phyloP scores from a whole-genome alignment of 306 rosid species.

The Malus domestica region ASM211411v1 NC_041792.1:3833501-3834000 shows the following conservation, averaged over 20 bases:
- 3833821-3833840: constrained; percentile 22
- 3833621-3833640: constrained; percentile 45
- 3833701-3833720: background rate
- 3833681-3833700: background rate
- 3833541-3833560: constrained; percentile 78
- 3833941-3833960: too few relatives aligned
- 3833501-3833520: constrained; percentile 98
- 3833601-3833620: constrained; percentile 88
- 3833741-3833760: constrained; percentile 18
- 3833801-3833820: constrained; percentile 34
- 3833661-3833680: background rate
- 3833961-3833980: too few relatives aligned
- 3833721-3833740: background rate
- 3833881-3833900: too few relatives aligned
- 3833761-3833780: constrained; percentile 26
- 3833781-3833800: constrained; percentile 1
- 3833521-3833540: constrained; percentile 86
- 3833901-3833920: too few relatives aligned
- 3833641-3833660: constrained; percentile 36
- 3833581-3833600: constrained; percentile 76
- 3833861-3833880: constrained; percentile 23
- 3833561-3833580: constrained; percentile 52
- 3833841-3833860: constrained; percentile 13
- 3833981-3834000: too few relatives aligned
- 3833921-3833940: too few relatives aligned